Conservation (phyloP, 805 yeast genomes). For the Torulaspora gathmanii region DNA sequence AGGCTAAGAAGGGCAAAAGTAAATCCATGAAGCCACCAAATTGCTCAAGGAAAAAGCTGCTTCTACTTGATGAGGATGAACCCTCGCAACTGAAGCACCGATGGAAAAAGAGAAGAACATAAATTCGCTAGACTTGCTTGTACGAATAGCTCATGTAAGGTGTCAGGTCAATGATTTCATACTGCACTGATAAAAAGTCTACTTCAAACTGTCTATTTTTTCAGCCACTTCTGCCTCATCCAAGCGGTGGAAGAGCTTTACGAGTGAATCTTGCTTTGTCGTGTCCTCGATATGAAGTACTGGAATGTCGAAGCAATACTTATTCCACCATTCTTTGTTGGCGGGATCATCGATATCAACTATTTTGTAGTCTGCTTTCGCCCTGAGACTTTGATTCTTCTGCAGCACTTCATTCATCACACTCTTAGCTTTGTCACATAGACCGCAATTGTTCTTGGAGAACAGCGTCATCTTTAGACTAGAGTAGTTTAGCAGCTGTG, state of each 20-base stretch:
- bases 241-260: constrained; percentile 65
- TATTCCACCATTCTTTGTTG: constrained; percentile 63
- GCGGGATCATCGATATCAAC: constrained; percentile 58
- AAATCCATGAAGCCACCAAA: constrained; percentile 13
- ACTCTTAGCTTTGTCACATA: constrained; percentile 61
- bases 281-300: constrained; percentile 62
- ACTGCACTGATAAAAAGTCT: background rate
- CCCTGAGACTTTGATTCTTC: constrained; percentile 21
- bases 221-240: constrained; percentile 50
- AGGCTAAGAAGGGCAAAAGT: constrained; percentile 11
- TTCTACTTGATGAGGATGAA: constrained; percentile 30
- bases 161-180: background rate
- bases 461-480: constrained; percentile 48
- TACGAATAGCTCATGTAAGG: background rate
- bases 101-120: constrained; percentile 21
- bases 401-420: constrained; percentile 42
- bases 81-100: constrained; percentile 16
- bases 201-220: constrained; percentile 38
- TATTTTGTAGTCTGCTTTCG: constrained; percentile 36
- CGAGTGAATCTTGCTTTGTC: constrained; percentile 40
- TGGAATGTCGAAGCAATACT: constrained; percentile 74
- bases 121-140: background rate
- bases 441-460: constrained; percentile 63
- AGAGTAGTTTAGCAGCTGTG: constrained; percentile 1
- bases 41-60: constrained; percentile 28